Evolutionary conservation across 805 yeast genomes (phyloP), one percentile per base, ranked within the genome.

Genomic region (Lipomyces chichibuensis): DNA sequence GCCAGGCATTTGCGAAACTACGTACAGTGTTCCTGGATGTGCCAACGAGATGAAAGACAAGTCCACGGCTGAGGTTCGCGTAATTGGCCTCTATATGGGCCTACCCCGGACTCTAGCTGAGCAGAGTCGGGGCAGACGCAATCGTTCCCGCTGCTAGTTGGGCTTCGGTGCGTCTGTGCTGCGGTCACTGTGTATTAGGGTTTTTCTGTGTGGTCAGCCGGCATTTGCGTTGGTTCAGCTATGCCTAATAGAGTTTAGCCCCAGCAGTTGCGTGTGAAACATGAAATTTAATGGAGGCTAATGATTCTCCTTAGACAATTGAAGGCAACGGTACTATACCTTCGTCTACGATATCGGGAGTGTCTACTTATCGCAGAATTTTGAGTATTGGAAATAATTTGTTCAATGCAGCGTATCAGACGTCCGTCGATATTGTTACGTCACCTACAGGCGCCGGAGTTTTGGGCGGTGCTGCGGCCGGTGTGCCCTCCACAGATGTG

Each of bases 331-430:
- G 23, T 17, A 17, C 49, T 3, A 43, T 35, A 13, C 2, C 49
- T 7, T 7, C 49, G 23, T 43, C 49, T 43, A n/a, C 49, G 14
- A n/a, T 9, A 43, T 6, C 57, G 20, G 13, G 56, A 6, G 23
- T 13, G n/a, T 35, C 65, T 35, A 32, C 32, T 9, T 57, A 57
- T 54, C 32, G n/a, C 7, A 35, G 49, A n/a, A 39, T 63, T 14
- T 57, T 57, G 60, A 25, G 43, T 51, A 29, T 58, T 3, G 62
- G 65, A 4, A 11, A 52, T 7, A 52, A 53, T 14, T 25, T 63
- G 35, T 51, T 57, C 9, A 43, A n/a, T 46, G 60, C 57, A 2
- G 64, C 64, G 5, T 37, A 39, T 13, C 25, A 23, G 46, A 51
- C 52, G 33, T 25, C 65, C 13, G 57, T 57, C 20, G 53, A 52